These are phyloP conservation scores for Chlorociboria aeruginascens DNA, from an alignment of 495 filamentous ascomycete genomes.

Conservation along the genomic window DNA sequence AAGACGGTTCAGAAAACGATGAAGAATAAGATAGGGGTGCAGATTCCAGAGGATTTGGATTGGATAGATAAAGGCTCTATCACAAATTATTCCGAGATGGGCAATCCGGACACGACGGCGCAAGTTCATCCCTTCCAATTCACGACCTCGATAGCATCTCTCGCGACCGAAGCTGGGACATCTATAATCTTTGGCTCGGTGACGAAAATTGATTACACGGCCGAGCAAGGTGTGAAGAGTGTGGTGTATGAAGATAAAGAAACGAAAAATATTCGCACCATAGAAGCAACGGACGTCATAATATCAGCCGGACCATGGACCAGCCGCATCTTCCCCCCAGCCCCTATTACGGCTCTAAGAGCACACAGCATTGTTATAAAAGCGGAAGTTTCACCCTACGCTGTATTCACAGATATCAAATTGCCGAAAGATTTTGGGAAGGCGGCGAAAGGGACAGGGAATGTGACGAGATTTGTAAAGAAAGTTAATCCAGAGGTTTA, in stretches of 20 bases:
- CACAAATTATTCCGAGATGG: constrained; percentile 71
- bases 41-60: constrained; percentile 69
- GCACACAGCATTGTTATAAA: constrained; percentile 87
- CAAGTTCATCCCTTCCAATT: constrained; percentile 94
- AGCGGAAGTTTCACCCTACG: constrained; percentile 70
- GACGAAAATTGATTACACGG: constrained; percentile 44
- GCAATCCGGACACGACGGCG: constrained; percentile 63
- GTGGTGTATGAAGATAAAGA: constrained; percentile 66
- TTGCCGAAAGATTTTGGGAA: constrained; percentile 47
- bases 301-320: constrained; percentile 92
- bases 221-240: constrained; percentile 40
- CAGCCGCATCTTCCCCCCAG: constrained; percentile 52
- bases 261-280: constrained; percentile 41
- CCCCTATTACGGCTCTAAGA: constrained; percentile 68
- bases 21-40: constrained; percentile 46
- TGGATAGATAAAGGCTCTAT: constrained; percentile 67
- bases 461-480: constrained; percentile 25
- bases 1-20: constrained; percentile 50
- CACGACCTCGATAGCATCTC: constrained; percentile 72
- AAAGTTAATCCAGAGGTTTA: constrained; percentile 86
- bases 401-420: constrained; percentile 81
- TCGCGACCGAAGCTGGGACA: constrained; percentile 66
- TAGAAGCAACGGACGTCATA: constrained; percentile 70
- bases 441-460: constrained; percentile 33
- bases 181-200: constrained; percentile 59